Conservation (phyloP, 257 asterid species). For the Rubia yunnanensis region DNA sequence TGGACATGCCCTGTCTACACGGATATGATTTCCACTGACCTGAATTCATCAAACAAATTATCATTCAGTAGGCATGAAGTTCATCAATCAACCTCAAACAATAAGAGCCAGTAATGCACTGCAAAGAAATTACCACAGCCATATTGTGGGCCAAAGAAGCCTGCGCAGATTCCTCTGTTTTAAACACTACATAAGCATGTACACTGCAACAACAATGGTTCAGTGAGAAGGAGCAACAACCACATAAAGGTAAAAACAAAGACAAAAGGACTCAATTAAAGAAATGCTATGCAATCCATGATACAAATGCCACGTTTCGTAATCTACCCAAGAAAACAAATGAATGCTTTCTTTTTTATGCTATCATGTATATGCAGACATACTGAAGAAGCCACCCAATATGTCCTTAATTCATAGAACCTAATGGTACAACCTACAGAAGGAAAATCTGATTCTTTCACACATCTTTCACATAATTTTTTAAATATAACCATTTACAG, state of each 20-base stretch:
- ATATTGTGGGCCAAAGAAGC: conserved; percentile 79
- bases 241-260: conserved; percentile 5
- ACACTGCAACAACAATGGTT: conserved; percentile 44
- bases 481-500: neutral
- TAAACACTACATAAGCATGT: conserved; percentile 81
- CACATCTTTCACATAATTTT: neutral
- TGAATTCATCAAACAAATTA: conserved; percentile 21
- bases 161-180: conserved; percentile 78
- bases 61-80: neutral
- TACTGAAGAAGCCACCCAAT: neutral
- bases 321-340: neutral
- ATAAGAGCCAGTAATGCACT: neutral
- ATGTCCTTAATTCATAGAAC: neutral
- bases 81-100: neutral
- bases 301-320: neutral
- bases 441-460: neutral
- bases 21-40: conserved; percentile 91
- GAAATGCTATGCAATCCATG: neutral
- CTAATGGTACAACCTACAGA: no score
- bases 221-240: conserved; percentile 1
- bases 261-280: neutral
- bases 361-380: neutral
- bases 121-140: conserved; percentile 59
- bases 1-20: conserved; percentile 97
- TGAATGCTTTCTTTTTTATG: no score